Percentiles rank a stretch among this genome's conserved stretches.
Conservation (phyloP, 371 early-diverging fungal genomes). For the Capniomyces stellatus region DNA sequence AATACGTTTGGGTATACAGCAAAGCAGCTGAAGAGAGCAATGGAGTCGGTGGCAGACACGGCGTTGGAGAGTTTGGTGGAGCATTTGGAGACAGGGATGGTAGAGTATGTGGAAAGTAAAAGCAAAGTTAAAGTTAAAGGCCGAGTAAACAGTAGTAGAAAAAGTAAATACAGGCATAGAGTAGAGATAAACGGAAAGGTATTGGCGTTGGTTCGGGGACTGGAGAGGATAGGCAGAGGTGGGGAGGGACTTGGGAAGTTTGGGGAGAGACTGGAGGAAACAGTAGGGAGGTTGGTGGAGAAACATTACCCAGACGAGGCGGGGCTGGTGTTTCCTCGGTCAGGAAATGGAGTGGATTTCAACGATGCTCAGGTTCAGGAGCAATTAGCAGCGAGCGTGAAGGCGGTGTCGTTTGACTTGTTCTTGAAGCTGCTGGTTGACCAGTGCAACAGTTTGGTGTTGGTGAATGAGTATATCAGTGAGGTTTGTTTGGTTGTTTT, state of each 20-base stretch:
- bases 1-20: not conserved
- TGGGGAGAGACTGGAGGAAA: conserved; percentile 45
- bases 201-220: conserved; percentile 46
- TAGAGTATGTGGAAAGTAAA: not conserved
- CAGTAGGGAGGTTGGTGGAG: conserved; percentile 54
- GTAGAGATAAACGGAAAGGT: conserved; percentile 35
- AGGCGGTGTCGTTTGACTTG: conserved; percentile 50
- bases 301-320: conserved; percentile 29
- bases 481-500: too few relatives aligned
- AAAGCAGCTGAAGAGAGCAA: not conserved
- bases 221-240: conserved; percentile 52
- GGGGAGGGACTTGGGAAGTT: conserved; percentile 45
- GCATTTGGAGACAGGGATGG: not conserved
- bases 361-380: conserved; percentile 18
- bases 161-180: conserved; percentile 10
- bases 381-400: conserved; percentile 21
- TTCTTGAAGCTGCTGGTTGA: conserved; percentile 25
- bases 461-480: conserved; percentile 10
- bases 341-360: conserved; percentile 12
- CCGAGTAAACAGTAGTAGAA: too few relatives aligned
- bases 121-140: too few relatives aligned
- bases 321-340: conserved; percentile 22
- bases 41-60: not conserved
- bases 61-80: not conserved
- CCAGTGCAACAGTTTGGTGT: not conserved